Evolutionary conservation across 345 rosid species (phyloP).

Genomic region (Aethionema arabicum): DNA sequence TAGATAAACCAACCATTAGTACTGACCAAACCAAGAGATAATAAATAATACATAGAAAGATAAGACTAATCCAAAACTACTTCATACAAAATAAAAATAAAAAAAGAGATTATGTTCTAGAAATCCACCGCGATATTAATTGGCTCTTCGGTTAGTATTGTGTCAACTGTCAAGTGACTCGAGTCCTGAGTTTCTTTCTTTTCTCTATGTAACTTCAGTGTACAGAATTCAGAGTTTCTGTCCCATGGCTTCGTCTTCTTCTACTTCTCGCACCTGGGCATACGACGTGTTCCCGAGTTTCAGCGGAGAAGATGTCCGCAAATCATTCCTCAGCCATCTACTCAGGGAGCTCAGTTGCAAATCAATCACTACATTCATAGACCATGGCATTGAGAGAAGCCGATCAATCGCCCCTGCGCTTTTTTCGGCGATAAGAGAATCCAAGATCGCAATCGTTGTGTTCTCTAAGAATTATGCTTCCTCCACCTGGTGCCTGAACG

Average conservation of each 20-base stretch:
- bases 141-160: too few species aligned
- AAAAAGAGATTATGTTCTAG: too few species aligned
- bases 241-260: slow-evolving; percentile 23
- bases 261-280: background rate
- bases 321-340: slow-evolving; percentile 24
- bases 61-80: too few species aligned
- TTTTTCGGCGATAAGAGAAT: slow-evolving; percentile 8
- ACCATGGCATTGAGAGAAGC: slow-evolving; percentile 17
- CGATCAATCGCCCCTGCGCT: slow-evolving; percentile 1
- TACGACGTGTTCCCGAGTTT: slow-evolving; percentile 22
- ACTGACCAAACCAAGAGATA: too few species aligned
- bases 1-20: too few species aligned
- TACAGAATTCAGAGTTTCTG: too few species aligned
- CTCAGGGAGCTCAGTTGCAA: background rate
- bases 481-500: slow-evolving; percentile 11
- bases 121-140: too few species aligned
- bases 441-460: slow-evolving; percentile 13
- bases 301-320: slow-evolving; percentile 24
- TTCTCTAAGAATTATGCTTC: slow-evolving; percentile 27
- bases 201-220: too few species aligned
- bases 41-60: too few species aligned
- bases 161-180: too few species aligned
- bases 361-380: background rate
- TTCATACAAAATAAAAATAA: too few species aligned
- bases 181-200: background rate